These are phyloP conservation scores for Jacaranda mimosifolia DNA, from an alignment of 257 asterid species.

Conservation along the genomic window DNA sequence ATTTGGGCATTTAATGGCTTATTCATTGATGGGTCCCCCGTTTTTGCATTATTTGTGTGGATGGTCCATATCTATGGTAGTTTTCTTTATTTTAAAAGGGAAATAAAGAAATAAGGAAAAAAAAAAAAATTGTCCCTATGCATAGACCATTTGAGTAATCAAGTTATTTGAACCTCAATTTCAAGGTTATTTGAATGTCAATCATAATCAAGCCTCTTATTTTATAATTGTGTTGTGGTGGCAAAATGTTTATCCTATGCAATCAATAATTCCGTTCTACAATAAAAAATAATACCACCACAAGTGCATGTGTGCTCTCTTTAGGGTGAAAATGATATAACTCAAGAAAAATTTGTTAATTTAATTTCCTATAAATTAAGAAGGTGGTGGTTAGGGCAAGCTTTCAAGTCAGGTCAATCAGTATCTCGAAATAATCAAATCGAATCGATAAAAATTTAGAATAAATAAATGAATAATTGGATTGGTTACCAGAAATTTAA, in stretches of 20 bases:
- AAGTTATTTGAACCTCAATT: conserved; percentile 42
- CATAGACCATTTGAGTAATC: conserved; percentile 38
- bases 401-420: too few species aligned
- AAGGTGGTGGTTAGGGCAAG: too few species aligned
- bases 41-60: conserved; percentile 46
- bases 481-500: too few species aligned
- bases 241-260: not conserved
- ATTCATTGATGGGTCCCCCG: conserved; percentile 57
- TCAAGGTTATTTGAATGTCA: conserved; percentile 47
- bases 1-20: conserved; percentile 66
- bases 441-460: too few species aligned
- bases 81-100: not conserved
- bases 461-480: too few species aligned
- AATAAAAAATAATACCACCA: not conserved
- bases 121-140: too few species aligned
- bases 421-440: too few species aligned
- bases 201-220: conserved; percentile 41
- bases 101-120: not conserved
- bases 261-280: not conserved
- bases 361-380: too few species aligned
- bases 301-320: not conserved
- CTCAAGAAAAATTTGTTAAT: not conserved
- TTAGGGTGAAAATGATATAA: not conserved
- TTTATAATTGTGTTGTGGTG: not conserved
- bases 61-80: conserved; percentile 51